These are phyloP conservation scores for Penicillium bovifimosum DNA, from an alignment of 495 filamentous ascomycete species.

Conservation along the genomic window DNA sequence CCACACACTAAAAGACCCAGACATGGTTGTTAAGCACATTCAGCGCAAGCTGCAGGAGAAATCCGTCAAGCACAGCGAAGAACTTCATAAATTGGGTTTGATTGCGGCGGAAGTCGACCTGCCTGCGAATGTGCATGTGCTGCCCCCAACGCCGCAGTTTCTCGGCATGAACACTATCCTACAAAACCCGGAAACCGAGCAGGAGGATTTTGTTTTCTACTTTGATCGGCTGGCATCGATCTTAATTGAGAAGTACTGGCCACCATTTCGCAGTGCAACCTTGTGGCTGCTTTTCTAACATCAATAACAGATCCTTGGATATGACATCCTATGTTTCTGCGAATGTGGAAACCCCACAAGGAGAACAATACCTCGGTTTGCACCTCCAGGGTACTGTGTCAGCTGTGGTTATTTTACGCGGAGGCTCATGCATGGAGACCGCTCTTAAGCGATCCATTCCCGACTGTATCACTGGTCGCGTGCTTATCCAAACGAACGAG, in stretches of 20 bases:
- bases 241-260: constrained; percentile 69
- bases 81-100: constrained; percentile 65
- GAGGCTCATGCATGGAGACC: constrained; percentile 79
- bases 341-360: constrained; percentile 63
- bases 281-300: constrained; percentile 2
- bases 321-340: constrained; percentile 56
- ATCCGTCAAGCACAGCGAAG: constrained; percentile 71
- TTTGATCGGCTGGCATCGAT: constrained; percentile 81
- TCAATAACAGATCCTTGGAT: constrained; percentile 57
- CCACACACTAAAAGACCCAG: constrained; percentile 30
- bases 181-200: constrained; percentile 68
- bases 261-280: background rate
- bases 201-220: constrained; percentile 95
- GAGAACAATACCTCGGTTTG: constrained; percentile 62
- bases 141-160: constrained; percentile 72
- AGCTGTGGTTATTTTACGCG: constrained; percentile 82
- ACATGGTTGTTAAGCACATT: constrained; percentile 89
- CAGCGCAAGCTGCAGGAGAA: constrained; percentile 78
- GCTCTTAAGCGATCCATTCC: constrained; percentile 84
- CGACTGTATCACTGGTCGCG: constrained; percentile 80
- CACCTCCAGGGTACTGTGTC: constrained; percentile 62
- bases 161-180: constrained; percentile 86
- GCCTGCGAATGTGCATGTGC: constrained; percentile 62
- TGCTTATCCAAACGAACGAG: constrained; percentile 85
- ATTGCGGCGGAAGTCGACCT: constrained; percentile 65